Evolutionary conservation across 257 asterid species (phyloP), one percentile per base, ranked within the genome.

Genomic region (Nicotiana paniculata): DNA sequence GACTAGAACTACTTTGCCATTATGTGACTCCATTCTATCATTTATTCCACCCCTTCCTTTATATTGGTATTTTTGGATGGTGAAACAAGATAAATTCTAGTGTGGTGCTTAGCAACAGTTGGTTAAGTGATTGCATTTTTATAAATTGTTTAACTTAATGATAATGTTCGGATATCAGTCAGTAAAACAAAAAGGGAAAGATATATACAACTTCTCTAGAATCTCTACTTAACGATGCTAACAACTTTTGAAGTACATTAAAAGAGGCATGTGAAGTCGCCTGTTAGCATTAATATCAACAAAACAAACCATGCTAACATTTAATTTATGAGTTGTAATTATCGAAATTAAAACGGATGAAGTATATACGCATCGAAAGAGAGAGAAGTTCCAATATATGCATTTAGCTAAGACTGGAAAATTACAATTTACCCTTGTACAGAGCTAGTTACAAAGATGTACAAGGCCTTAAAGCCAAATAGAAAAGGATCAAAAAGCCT

Each of bases 401-500:
- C 79, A 74, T 74, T 72, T 48, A 75, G 43, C 43, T 17, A 75
- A 75, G 46, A 51, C 63, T 26, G 17, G 80, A 51, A 26, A 64
- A 39, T 43, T 62, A 59, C 69, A 58, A 37, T 17, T 66, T 68
- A 53, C 77, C 91, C 90, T 85, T 74, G 82, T 86, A 87, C 88
- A 84, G 26, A 72, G 89, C 79, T 86, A 81, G 64, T 83, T 89
- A 89, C 89, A 91, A 82, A 87, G 88, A 81, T 80, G 89, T 82
- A 84, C 90, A 87, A 82, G 89, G 87, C 83, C 82, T 28, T 37
- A 62, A 79, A 82, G 79, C 80, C 62, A 24, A 83, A 77, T 70
- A 67, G 75, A 79, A 74, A 82, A 85, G 77, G 80, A 51, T 26
- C 5, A 70, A 48, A 24, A 32, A 76, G 74, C 33, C 5, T 59